Base-by-base conservation (phyloP, 495 filamentous ascomycete genomes). In the Tuber umbilicatum region DNA sequence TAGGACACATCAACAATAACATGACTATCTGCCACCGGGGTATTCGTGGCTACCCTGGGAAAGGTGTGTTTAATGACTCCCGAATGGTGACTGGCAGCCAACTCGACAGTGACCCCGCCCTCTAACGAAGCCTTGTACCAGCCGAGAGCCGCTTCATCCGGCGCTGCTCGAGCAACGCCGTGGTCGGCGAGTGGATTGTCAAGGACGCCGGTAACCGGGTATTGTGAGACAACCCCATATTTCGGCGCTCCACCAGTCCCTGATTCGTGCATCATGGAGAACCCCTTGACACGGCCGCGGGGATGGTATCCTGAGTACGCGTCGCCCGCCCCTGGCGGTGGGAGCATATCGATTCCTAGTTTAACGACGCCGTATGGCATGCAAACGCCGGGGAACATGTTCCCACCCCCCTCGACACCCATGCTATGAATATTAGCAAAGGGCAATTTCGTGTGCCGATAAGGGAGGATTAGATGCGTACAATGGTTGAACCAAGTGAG, bases 221-320 rank as follows among this genome's bases (percentile, higher is more conserved):
- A 85, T 77, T 93, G 91, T 6, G 87, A 85, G 27, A 93, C 89
- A 12, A 90, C 89, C 0, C 91, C 90, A 74, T 92, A 93, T 83
- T 92, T 93, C 1, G 91, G 90, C 4, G 90, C 90, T 19, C 91
- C 91, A 2, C 91, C 91, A 14, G 89, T 93, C 5, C 91, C 91
- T 70, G 88, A 89, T 81, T 92, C 91, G 78, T 93, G 91, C 86
- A 91, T 89, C 85, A 92, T 84, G 64, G 88, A 90, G 82, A 93
- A 92, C 14, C 89, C 91, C 12, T 87, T 89, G 77, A 93, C 87
- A 21, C 87, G 86, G 10, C 90, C 90, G 5, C 75, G 80, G 5
- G 89, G 79, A 31, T 87, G 84, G 78, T 89, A 91, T 5, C 90
- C 91, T 9, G 90, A 90, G 78, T 92, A 92, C 42, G 88, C 84